Conservation (phyloP, 1,139 yeast genomes). For the Hansenula sp. region DNA sequence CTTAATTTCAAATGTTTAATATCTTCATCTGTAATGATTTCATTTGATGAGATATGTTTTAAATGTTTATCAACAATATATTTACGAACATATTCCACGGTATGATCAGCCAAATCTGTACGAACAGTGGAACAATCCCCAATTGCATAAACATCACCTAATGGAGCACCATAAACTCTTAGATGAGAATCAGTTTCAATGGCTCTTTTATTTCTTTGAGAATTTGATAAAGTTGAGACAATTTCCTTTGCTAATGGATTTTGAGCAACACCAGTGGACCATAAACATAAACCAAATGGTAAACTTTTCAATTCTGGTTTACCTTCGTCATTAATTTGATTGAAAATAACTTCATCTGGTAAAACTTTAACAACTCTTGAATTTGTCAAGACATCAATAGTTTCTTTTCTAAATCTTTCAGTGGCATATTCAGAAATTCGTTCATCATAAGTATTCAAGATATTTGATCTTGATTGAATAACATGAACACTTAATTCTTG, state of each 20-base stretch:
- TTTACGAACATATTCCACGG: conserved; percentile 41
- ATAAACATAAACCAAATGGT: conserved; percentile 58
- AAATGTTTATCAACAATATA: conserved; percentile 37
- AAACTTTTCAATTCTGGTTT: conserved; percentile 39
- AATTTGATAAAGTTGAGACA: conserved; percentile 35
- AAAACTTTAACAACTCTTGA: conserved; percentile 55
- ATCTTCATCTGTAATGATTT: conserved; percentile 38
- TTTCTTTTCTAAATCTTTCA: conserved; percentile 53
- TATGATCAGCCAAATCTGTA: conserved; percentile 51
- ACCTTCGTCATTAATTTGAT: conserved; percentile 41
- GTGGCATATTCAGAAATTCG: conserved; percentile 58
- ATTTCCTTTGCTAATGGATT: conserved; percentile 51
- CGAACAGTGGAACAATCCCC: conserved; percentile 66
- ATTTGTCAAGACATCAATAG: conserved; percentile 53
- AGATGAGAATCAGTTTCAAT: conserved; percentile 65
- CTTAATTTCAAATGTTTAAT: conserved; percentile 39
- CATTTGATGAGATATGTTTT: conserved; percentile 27
- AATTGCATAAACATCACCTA: conserved; percentile 61
- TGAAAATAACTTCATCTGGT: conserved; percentile 50
- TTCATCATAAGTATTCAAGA: conserved; percentile 60
- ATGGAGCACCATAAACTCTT: conserved; percentile 57
- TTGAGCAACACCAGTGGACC: conserved; percentile 69
- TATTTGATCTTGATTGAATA: conserved; percentile 61
- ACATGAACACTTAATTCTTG: conserved; percentile 60
- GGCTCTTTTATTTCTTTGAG: conserved; percentile 55